Conservation (phyloP, 2,329 filamentous ascomycete species). For the Golovinomyces cichoracearum region DNA sequence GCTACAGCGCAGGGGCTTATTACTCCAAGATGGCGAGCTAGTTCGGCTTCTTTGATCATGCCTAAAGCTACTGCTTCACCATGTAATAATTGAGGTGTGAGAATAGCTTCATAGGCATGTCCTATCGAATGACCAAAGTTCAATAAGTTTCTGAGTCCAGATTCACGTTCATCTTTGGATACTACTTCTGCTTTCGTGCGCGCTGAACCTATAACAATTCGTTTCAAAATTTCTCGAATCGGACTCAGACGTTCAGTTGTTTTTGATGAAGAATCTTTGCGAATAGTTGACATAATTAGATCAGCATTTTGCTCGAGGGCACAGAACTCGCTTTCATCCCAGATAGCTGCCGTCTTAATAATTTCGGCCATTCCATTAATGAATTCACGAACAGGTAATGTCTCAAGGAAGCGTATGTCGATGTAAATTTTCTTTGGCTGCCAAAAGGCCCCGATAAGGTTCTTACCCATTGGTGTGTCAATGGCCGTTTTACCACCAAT, state of each 20-base stretch:
- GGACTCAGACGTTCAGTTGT: constrained; percentile 32
- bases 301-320: constrained; percentile 59
- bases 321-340: constrained; percentile 68
- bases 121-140: constrained; percentile 98
- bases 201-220: constrained; percentile 63
- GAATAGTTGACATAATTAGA: constrained; percentile 47
- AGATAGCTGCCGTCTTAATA: constrained; percentile 91
- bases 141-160: constrained; percentile 72
- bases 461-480: constrained; percentile 87
- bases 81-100: constrained; percentile 85
- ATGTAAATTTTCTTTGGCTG: constrained; percentile 87
- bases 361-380: constrained; percentile 99
- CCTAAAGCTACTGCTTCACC: constrained; percentile 91
- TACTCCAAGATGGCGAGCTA: constrained; percentile 69
- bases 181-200: constrained; percentile 84
- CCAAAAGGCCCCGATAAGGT: constrained; percentile 88
- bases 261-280: constrained; percentile 27
- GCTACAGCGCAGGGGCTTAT: constrained; percentile 70
- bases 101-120: constrained; percentile 82
- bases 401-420: constrained; percentile 74
- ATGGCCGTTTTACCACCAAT: constrained; percentile 98
- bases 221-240: constrained; percentile 45
- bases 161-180: constrained; percentile 79
- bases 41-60: constrained; percentile 93
- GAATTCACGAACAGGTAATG: constrained; percentile 70